A percentile compares a stretch with the other conserved stretches of the same genome.
These are phyloP conservation scores for Centrapalus pauciflorus DNA, from an alignment of 129 eudicot genomes.

Conservation along the genomic window DNA sequence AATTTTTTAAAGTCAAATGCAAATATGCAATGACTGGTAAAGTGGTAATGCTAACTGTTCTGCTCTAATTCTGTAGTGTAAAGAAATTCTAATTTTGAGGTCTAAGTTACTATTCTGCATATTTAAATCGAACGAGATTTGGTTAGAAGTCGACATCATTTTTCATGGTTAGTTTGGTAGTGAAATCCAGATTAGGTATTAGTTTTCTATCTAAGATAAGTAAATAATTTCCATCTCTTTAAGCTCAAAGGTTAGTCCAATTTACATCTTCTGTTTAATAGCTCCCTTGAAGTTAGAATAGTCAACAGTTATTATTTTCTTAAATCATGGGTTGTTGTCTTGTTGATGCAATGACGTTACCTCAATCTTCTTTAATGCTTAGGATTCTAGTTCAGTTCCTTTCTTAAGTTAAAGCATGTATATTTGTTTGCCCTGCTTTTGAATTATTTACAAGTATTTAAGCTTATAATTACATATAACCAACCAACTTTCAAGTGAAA, in stretches of 20 bases:
- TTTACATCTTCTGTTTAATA: not conserved
- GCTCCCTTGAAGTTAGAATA: not conserved
- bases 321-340: not conserved
- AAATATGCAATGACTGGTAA: too few relatives aligned
- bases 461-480: not conserved
- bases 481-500: not conserved
- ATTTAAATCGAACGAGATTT: not conserved
- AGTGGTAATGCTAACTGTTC: not conserved
- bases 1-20: not conserved
- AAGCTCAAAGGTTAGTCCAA: not conserved
- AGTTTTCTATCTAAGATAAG: not conserved
- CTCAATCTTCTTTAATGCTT: not conserved
- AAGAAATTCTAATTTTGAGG: not conserved
- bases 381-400: not conserved
- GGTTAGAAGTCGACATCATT: not conserved
- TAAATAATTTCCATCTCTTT: not conserved
- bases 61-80: too few relatives aligned
- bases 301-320: not conserved
- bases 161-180: not conserved
- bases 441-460: conserved; percentile 2
- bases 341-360: not conserved
- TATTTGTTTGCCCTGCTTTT: not conserved
- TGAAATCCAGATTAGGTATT: not conserved
- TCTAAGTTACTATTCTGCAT: not conserved
- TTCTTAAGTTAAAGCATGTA: not conserved